A percentile compares a stretch with the other conserved stretches of the same genome.
These are phyloP conservation scores for Brassica nigra DNA, from an alignment of 345 rosid species.

Conservation along the genomic window DNA sequence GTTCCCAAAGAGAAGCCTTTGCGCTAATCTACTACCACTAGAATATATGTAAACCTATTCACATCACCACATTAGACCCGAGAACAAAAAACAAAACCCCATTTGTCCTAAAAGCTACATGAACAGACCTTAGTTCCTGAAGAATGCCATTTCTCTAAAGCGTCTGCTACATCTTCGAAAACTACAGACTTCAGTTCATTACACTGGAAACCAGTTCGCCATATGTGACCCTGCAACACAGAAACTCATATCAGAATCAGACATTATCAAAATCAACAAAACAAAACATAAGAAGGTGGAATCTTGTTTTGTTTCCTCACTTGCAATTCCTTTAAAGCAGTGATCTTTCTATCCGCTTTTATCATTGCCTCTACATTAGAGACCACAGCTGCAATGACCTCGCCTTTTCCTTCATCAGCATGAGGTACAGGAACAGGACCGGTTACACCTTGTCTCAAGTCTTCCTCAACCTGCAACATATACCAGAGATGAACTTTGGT, in stretches of 20 bases:
- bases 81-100: not conserved
- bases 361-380: conserved; percentile 90
- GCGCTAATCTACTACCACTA: conserved; percentile 95
- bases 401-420: conserved; percentile 72
- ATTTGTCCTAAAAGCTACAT: conserved; percentile 1
- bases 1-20: conserved; percentile 85
- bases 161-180: conserved; percentile 82
- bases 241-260: conserved; percentile 7
- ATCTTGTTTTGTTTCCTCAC: conserved; percentile 44
- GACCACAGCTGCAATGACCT: conserved; percentile 82
- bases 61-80: not conserved
- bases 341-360: conserved; percentile 88
- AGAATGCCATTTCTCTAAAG: conserved; percentile 84
- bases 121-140: conserved; percentile 70
- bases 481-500: conserved; percentile 26
- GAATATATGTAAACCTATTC: conserved; percentile 90
- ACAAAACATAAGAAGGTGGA: not conserved
- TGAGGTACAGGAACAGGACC: conserved; percentile 74
- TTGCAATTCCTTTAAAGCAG: conserved; percentile 93
- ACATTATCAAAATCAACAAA: not conserved
- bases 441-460: conserved; percentile 65
- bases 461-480: conserved; percentile 68
- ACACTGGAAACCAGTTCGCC: conserved; percentile 83
- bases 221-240: conserved; percentile 82
- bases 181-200: conserved; percentile 78